A percentile compares a stretch with the other conserved stretches of the same genome.
phyloP scores from a whole-genome alignment of 208 protist genomes.

The Leishmania braziliensis region DNA sequence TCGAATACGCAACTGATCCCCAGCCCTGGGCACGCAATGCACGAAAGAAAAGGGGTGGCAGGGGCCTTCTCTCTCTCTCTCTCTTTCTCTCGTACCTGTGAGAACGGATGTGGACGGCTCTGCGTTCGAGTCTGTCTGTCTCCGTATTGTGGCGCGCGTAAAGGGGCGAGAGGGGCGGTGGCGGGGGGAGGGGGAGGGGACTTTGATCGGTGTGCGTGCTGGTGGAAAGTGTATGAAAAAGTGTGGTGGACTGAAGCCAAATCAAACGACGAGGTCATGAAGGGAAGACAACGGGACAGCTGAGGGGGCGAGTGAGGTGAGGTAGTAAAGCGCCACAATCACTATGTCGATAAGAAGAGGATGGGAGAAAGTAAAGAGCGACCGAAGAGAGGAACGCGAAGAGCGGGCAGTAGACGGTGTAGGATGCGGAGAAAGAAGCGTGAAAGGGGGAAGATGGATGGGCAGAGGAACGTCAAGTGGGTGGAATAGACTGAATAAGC shows the following conservation, averaged over 20 bases:
- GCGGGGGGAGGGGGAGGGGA: neutral
- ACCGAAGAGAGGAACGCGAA: neutral
- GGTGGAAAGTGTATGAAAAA: neutral
- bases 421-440: neutral
- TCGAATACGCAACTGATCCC: slow-evolving; percentile 1
- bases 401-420: neutral
- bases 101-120: neutral
- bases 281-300: neutral
- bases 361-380: neutral
- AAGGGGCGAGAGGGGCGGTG: neutral
- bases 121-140: neutral
- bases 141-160: neutral
- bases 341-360: neutral
- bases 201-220: neutral
- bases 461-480: neutral
- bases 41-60: neutral
- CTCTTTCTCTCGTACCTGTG: neutral
- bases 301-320: neutral
- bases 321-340: neutral
- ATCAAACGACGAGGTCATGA: neutral
- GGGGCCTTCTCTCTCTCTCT: neutral
- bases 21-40: neutral
- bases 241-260: neutral
- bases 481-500: neutral
- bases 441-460: neutral